Percentiles rank a stretch among this genome's conserved stretches.
phyloP scores from a whole-genome alignment of 2,329 filamentous ascomycete species.

The Orbilia quercus region DNA sequence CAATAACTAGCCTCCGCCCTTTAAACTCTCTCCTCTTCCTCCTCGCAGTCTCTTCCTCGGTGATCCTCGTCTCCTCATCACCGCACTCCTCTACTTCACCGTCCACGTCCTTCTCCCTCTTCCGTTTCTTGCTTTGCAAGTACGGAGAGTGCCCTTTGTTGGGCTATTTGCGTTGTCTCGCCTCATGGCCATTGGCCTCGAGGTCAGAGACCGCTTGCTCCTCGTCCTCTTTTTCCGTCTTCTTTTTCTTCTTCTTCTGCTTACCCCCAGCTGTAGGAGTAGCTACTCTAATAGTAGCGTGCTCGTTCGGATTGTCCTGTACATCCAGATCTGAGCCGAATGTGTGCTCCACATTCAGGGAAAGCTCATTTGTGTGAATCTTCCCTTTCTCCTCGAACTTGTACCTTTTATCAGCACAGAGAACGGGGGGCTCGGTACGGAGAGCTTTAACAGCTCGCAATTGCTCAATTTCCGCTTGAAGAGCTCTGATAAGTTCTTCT shows the following conservation, averaged over 20 bases:
- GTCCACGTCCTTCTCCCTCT: no score
- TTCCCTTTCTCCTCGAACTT: conserved; percentile 9
- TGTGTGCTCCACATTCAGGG: conserved; percentile 8
- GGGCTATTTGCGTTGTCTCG: conserved; percentile 19
- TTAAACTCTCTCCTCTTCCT: background rate
- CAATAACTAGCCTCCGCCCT: no score
- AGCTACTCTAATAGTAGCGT: no score
- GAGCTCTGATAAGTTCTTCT: background rate
- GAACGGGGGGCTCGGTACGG: no score
- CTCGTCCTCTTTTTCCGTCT: no score
- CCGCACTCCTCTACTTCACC: no score
- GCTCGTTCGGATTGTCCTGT: background rate
- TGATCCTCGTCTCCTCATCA: no score
- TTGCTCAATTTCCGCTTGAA: conserved; percentile 5
- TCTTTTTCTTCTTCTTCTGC: no score
- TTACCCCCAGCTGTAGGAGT: no score
- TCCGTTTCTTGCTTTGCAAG: no score
- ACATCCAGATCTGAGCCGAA: conserved; percentile 13
- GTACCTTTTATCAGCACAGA: no score
- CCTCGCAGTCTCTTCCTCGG: background rate
- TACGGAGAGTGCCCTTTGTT: conserved; percentile 6
- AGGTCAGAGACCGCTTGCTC: background rate
- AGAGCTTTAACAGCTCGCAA: no score
- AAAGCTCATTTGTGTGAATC: background rate
- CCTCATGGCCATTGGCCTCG: background rate